A percentile compares a stretch with the other conserved stretches of the same genome.
Evolutionary conservation across 108 stramenopile genomes (phyloP).

Genomic region (Cylindrotheca closterium): DNA sequence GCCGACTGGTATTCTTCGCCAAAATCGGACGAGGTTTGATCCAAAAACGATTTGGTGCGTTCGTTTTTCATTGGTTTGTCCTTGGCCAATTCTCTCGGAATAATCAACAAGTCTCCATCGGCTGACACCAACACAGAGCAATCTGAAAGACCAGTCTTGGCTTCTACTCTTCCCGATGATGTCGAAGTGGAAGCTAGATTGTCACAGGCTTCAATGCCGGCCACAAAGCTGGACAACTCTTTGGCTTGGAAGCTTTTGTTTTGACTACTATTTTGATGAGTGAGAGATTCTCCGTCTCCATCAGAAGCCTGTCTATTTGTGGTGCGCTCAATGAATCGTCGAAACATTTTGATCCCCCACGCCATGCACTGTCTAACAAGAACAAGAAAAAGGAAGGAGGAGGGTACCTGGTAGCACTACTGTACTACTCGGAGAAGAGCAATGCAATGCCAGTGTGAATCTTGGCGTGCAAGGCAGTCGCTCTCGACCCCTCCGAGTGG

Average conservation of each 20-base stretch:
- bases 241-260: conserved; percentile 1
- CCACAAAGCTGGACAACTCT: conserved; percentile 50
- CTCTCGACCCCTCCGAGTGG: too few species aligned
- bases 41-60: conserved; percentile 1
- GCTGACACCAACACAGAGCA: conserved; percentile 68
- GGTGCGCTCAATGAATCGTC: not conserved
- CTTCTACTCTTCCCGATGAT: conserved; percentile 20
- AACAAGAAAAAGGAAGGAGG: too few species aligned
- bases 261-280: not conserved
- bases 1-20: conserved; percentile 55
- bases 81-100: conserved; percentile 16
- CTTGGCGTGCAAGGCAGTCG: too few species aligned
- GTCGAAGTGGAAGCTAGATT: conserved; percentile 43
- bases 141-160: conserved; percentile 34
- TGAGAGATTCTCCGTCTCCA: not conserved
- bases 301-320: not conserved
- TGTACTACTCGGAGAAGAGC: too few species aligned
- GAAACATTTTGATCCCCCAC: not conserved
- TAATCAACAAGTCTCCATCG: conserved; percentile 62
- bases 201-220: conserved; percentile 63
- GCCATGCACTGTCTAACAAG: not conserved
- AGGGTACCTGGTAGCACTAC: too few species aligned
- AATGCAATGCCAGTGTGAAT: too few species aligned
- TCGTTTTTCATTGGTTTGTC: not conserved
- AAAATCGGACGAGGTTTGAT: conserved; percentile 18